These are phyloP conservation scores for Stentor roeselii DNA, from an alignment of 73 alveolate species.

Conservation along the genomic window DNA sequence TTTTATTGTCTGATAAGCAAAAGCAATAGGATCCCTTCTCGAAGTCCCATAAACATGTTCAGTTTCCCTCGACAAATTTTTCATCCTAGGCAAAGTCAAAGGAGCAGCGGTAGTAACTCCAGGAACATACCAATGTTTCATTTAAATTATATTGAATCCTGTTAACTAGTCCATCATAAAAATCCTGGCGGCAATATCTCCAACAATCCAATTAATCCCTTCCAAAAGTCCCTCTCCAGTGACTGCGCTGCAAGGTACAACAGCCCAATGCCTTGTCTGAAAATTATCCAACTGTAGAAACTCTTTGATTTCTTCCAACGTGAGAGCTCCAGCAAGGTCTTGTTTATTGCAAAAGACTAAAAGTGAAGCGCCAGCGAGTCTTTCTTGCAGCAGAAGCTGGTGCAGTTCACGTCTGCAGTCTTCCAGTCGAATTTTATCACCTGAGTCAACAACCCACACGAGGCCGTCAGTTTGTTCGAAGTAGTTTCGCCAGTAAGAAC, in stretches of 20 bases:
- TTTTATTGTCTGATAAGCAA: neutral
- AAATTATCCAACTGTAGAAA: constrained; percentile 73
- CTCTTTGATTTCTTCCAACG: constrained; percentile 73
- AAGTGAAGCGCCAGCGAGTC: constrained; percentile 65
- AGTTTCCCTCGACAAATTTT: neutral
- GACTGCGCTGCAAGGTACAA: constrained; percentile 86
- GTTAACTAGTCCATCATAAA: constrained; percentile 91
- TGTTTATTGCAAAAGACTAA: constrained; percentile 90
- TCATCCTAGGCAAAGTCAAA: neutral
- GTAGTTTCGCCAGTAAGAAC: constrained; percentile 99
- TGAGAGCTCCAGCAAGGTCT: constrained; percentile 95
- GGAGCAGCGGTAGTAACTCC: neutral
- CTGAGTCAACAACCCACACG: constrained; percentile 97
- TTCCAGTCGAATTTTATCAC: constrained; percentile 93
- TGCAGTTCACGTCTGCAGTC: constrained; percentile 88
- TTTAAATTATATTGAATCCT: no score
- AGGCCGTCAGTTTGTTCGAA: constrained; percentile 98
- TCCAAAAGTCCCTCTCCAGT: constrained; percentile 95
- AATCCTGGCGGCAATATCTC: constrained; percentile 95
- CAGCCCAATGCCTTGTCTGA: constrained; percentile 85
- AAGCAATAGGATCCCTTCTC: neutral
- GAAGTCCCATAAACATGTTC: constrained; percentile 21
- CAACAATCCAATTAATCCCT: constrained; percentile 97
- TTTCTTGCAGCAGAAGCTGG: constrained; percentile 58
- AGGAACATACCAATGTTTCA: constrained; percentile 27